Percentiles rank a stretch among this genome's conserved stretches.
Evolutionary conservation across 228 moss, liverwort and hornwort species (phyloP).

Genomic region (Sphagnum magellanicum): DNA sequence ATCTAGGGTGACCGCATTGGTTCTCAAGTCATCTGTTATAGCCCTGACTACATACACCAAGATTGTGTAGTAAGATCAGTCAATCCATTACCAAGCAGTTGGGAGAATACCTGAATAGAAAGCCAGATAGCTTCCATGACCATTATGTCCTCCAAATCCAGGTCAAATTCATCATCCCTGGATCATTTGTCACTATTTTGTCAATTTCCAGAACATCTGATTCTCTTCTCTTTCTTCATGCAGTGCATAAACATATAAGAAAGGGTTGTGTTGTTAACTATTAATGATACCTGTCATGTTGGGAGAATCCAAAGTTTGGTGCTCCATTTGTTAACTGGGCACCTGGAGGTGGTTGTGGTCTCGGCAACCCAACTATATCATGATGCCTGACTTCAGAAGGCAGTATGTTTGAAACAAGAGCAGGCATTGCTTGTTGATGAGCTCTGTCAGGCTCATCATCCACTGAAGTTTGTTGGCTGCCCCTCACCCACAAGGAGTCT

Average conservation of each 20-base stretch:
- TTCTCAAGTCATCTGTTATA: too few relatives aligned
- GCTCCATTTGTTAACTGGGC: conserved; percentile 1
- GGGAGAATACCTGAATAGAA: conserved; percentile 39
- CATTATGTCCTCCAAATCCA: conserved; percentile 61
- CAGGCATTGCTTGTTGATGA: conserved; percentile 20
- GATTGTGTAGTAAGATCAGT: too few relatives aligned
- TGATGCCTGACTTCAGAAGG: conserved; percentile 10
- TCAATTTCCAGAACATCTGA: too few relatives aligned
- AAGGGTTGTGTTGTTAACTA: too few relatives aligned
- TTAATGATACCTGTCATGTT: too few relatives aligned
- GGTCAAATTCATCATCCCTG: conserved; percentile 53
- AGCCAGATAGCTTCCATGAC: conserved; percentile 73
- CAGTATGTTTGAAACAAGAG: conserved; percentile 13
- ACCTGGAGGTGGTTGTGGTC: conserved; percentile 23
- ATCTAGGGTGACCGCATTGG: too few relatives aligned
- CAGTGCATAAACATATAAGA: too few relatives aligned
- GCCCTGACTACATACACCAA: too few relatives aligned
- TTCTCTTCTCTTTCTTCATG: too few relatives aligned
- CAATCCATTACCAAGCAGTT: too few relatives aligned
- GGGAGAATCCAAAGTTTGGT: too few relatives aligned
- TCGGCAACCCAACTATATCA: conserved; percentile 8
- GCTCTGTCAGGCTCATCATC: conserved; percentile 12
- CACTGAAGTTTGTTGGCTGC: conserved; percentile 19
- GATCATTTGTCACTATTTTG: too few relatives aligned
- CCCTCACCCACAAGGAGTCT: conserved; percentile 24